Base-by-base conservation (phyloP, 2,329 filamentous ascomycete species). In the Orbilia javanica region DNA sequence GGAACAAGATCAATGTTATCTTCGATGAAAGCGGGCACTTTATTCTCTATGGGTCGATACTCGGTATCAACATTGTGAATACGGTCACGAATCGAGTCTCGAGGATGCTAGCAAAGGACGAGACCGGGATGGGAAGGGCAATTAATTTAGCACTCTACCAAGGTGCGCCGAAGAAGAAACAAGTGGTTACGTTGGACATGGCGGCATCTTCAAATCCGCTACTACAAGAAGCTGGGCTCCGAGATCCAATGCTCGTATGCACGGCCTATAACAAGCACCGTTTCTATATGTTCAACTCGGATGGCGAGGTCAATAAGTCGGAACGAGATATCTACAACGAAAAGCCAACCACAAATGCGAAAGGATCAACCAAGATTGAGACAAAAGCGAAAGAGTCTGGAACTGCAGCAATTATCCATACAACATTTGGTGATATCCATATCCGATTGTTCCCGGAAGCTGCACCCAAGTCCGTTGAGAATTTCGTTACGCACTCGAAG, bases 21-120 rank as follows among this genome's bases (percentile, higher is more conserved):
- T 99, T 98, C 83, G 96, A 99, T 83, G 96, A 99, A 85, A 97
- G 94, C 0, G 93, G 94, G 3, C 90, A 99, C 83, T 99, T 99
- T 84, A 90, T 99, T 79, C 86, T 97, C 39, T 99, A 97, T 82
- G 96, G 96, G 36, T 97, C 94, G 10, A 91, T 99, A 81, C 86
- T 95, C 48, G 96, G 96, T 22, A 89, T 95, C 82, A 99, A 99
- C 85, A 94, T 98, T 25, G 88, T 99, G 84, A 99, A 99, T 85
- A 97, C 93, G 0, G 91, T 94, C 82, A 97, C 96, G 15, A 98
- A 99, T 85, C 90, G 93, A 78, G 90, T 97, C 0, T 91, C 97
- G 79, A 94, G 94, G 83, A 89, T 96, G 0, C 98, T 95, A 84
- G 96, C 92, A 52, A 92, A 91, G 82, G 95, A 98, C 62, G 96